Evolutionary conservation across 495 filamentous ascomycete genomes (phyloP), one percentile per base, ranked within the genome.

Genomic region (Podospora anserina): DNA sequence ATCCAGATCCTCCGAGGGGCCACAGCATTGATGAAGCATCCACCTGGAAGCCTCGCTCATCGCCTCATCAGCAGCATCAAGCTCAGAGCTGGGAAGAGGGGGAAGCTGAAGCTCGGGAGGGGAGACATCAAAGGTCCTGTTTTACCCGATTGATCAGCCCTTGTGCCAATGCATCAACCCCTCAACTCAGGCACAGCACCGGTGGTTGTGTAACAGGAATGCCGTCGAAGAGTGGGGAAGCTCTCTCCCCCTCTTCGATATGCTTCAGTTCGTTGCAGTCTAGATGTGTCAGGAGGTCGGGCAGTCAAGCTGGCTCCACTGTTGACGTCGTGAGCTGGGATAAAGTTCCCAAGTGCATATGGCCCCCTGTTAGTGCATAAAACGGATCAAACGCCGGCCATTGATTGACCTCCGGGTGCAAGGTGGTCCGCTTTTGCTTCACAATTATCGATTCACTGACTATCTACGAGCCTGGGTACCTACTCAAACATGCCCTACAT

Each of bases 181-280:
- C 39, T 49, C 39, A 49, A 49, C 39, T 49, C 39, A 49, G 39
- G 39, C 39, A 49, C 39, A 49, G 39, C n/a, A 58, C 55, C 55
- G 55, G 55, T 58, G 23, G 55, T 19, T 58, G 55, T 58, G 55
- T 26, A 58, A 58, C 55, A 18, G 55, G 55, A 58, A 58, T 20
- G 19, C 19, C 7, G 18, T 58, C 55, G 19, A 58, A 58, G 19
- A 58, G 55, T 19, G 55, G 55, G 55, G 55, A 58, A 58, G 23
- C 55, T 20, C 15, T 49, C 13, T 13, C 15, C 39, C 39, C 15
- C 13, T 13, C 15, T 11, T 13, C 39, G 39, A 49, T 16, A 49
- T 49, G 13, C 9, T 49, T 49, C 39, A 49, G 39, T 49, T 11
- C 39, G 39, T 13, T 49, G 7, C 39, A 49, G 13, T 13, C 39